Base-by-base conservation (phyloP, 2,329 filamentous ascomycete genomes). In the Domatiomyces globalis region DNA sequence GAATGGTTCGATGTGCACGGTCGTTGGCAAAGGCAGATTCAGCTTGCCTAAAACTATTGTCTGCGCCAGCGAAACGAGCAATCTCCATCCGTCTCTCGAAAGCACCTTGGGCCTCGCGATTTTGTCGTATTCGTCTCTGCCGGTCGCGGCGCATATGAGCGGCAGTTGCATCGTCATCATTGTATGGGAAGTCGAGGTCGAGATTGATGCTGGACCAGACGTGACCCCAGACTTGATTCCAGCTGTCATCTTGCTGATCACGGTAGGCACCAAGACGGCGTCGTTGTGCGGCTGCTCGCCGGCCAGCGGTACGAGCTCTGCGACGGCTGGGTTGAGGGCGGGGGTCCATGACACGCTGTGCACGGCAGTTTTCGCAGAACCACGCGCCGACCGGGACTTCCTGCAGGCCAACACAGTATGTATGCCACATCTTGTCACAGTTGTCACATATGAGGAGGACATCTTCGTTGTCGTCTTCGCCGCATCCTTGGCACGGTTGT, bases 381-480 rank as follows among this genome's bases (percentile, higher is more conserved):
- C 90, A 98, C 58, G 82, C 74, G 25, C 85, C 85, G 27, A 76
- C 70, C 19, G 89, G 88, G 51, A 94, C 79, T 49, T 75, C 71
- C 54, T 89, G 83, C 48, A 95, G 76, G 33, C 86, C 89, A 55
- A 94, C 80, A 67, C 92, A 98, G 67, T 94, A 86, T 46, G 88
- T 88, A 67, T 98, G 92, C 62, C 90, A 95, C 44, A 85, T 79
- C 33, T 83, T 82, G 72, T 94, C 84, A 71, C 92, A 98, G 63
- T 81, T 83, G 66, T 95, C 88, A 70, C 92, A 98, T 54, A 94
- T 79, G 58, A 96, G 81, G 49, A 95, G 77, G 17, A 88, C 76
- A 57, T 94, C 85, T 66, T 92, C 85, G 60, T 90, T 80, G 58
- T 92, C 87, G 59, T 81, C 75, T 48, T 80, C 78, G 56, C 84